A percentile compares a stretch with the other conserved stretches of the same genome.
Evolutionary conservation across 2,329 filamentous ascomycete species (phyloP).

Genomic region (Sarocladiaceae sp.): DNA sequence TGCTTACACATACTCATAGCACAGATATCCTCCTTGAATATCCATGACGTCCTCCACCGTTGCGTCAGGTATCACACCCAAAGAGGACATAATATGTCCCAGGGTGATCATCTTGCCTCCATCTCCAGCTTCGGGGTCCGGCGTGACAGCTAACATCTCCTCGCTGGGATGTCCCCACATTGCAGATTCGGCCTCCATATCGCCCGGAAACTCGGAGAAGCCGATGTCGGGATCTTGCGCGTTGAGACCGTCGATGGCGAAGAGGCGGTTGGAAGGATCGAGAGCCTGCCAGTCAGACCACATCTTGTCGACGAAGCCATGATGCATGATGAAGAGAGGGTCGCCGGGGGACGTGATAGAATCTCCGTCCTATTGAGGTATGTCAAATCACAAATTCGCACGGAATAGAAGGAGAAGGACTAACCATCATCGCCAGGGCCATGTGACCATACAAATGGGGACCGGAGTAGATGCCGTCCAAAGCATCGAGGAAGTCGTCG

Average conservation of each 20-base stretch:
- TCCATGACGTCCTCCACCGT: conserved; percentile 11
- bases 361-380: conserved; percentile 6
- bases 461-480: conserved; percentile 11
- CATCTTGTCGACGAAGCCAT: conserved; percentile 13
- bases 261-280: conserved; percentile 4
- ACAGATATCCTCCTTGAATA: conserved; percentile 8
- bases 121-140: conserved; percentile 11
- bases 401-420: background rate
- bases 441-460: conserved; percentile 11
- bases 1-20: conserved; percentile 11
- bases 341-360: conserved; percentile 12
- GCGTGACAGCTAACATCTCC: conserved; percentile 11
- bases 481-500: conserved; percentile 4
- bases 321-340: conserved; percentile 13
- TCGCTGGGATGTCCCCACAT: conserved; percentile 12
- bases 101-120: conserved; percentile 9
- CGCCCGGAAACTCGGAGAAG: conserved; percentile 12
- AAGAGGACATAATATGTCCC: conserved; percentile 9
- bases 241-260: conserved; percentile 10
- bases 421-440: conserved; percentile 11
- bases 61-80: conserved; percentile 11
- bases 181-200: conserved; percentile 9
- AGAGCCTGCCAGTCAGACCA: conserved; percentile 11
- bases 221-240: conserved; percentile 10
- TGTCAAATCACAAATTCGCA: no score